Base-by-base conservation (phyloP, 148 eudicot species). In the Rhododendron ferrugineum region DNA sequence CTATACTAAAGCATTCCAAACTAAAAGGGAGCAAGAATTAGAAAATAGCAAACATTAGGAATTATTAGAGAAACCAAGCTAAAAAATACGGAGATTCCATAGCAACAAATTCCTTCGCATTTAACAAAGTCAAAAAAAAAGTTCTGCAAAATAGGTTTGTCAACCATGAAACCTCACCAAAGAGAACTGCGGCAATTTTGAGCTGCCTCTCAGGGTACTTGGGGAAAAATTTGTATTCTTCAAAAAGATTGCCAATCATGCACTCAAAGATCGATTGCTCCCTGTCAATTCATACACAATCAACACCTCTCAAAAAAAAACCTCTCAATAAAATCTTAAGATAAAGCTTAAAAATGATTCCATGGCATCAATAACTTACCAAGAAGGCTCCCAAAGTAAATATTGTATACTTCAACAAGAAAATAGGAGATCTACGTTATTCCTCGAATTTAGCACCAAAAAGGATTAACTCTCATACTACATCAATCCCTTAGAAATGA, bases 121-220 rank as follows among this genome's bases (percentile, higher is more conserved):
- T 58, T 20, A 58, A 58, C 64, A 58, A 6, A 58, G 64, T 58
- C 64, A 5, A 20, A 5, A 58, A 58, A 42, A 49, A 30, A 49
- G 44, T 20, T 28, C 66, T 32, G 32, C 83, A 62, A 73, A 60
- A 58, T 11, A 44, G 52, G 66, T 47, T 6, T 46, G 34, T 74
- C 42, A 30, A 77, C 30, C 2, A 6, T 13, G 44, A 74, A 76
- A 70, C 80, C 95, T 87, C 87, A 96, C 99, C 99, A 89, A 95
- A 95, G 70, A 96, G 92, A 60, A 90, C 84, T 46, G 99, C 99
- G 54, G 98, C 97, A 86, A 94, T 87, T 84, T 90, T 93, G 90
- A 96, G 98, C 90, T 96, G 98, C 88, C 85, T 93, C 52, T 96
- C 99, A 81, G 99, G 99, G 86, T 95, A 96, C 88, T 93, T 96